Base-by-base conservation (phyloP, 805 yeast genomes). In the Kregervanrija delftensis region DNA sequence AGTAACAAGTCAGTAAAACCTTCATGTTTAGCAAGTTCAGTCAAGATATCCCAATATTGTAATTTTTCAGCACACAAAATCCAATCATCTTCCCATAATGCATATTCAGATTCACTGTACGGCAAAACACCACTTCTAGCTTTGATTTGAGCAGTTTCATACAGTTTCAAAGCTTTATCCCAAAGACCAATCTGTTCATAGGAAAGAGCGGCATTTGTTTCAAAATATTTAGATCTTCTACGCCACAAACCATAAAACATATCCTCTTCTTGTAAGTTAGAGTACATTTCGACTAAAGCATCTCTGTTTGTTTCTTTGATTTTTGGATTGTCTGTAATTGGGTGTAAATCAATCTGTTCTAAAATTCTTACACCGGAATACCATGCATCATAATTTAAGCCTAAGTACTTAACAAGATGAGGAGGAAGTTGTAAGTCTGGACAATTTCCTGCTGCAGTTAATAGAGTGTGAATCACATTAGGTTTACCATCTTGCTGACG, bases 21-120 rank as follows among this genome's bases (percentile, higher is more conserved):
- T 69, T 95, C 99, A 58, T 95, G 98, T 55, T 91, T 89, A 2
- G 99, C 97, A 30, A 95, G 71, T 57, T 93, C 99, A 0, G 99
- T 91, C 47, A 93, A 70, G 40, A 93, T 83, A 59, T 93, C 99
- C 99, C 99, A 93, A 52, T 93, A 97, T 60, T 93, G 99, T 35
- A 93, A 69, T 62, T 91, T 91, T 60, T 93, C 97, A 3, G 99
- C 96, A 69, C 99, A 90, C 34, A 86, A 67, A 45, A 93, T 89
- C 99, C 99, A 93, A 57, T 90, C 95, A 59, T 93, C 99, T 66
- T 95, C 99, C 99, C 99, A 93, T 32, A 93, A 70, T 0, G 93
- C 81, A 56, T 93, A 93, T 60, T 93, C 99, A 1, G 95, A 79
- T 58, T 93, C 97, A 28, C 96, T 88, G 59, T 87, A 93, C 0